Conservation (phyloP, 352 stramenopile species). For the Phytophthora vignae region DNA sequence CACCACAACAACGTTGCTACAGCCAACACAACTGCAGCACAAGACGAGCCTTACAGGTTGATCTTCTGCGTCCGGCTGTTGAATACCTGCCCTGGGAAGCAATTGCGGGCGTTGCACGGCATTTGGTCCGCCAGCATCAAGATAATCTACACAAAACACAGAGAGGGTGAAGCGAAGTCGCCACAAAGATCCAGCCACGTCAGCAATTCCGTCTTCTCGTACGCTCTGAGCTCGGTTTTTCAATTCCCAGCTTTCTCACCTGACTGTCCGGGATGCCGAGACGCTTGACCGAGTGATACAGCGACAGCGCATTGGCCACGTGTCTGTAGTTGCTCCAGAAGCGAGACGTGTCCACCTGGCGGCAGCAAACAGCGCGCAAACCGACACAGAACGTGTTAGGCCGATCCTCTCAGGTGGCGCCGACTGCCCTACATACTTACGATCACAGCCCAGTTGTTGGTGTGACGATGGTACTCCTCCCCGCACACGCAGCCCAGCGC, state of each 20-base stretch:
- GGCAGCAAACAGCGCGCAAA: slow-evolving; percentile 3
- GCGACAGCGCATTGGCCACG: slow-evolving; percentile 93
- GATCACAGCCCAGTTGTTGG: slow-evolving; percentile 90
- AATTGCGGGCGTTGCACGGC: slow-evolving; percentile 93
- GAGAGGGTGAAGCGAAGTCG: not conserved
- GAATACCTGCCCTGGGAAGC: slow-evolving; percentile 91
- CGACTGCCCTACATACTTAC: slow-evolving; percentile 31
- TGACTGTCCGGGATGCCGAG: slow-evolving; percentile 95
- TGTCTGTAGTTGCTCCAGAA: slow-evolving; percentile 99
- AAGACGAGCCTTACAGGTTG: slow-evolving; percentile 61
- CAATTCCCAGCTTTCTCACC: slow-evolving; percentile 35
- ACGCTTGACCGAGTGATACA: slow-evolving; percentile 95
- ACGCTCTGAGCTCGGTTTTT: not conserved
- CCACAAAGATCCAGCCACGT: not conserved
- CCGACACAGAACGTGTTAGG: not conserved
- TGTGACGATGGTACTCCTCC: slow-evolving; percentile 73
- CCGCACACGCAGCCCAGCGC: slow-evolving; percentile 20
- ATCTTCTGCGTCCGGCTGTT: slow-evolving; percentile 92
- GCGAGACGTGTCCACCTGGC: slow-evolving; percentile 93
- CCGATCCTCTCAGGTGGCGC: not conserved
- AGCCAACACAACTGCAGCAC: not conserved
- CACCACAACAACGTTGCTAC: not conserved
- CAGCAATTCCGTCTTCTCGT: not conserved
- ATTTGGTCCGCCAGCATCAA: slow-evolving; percentile 98
- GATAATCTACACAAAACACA: slow-evolving; percentile 81